Conservation (phyloP, 164 flowering plant genomes). For the Taxillus chinensis region DNA sequence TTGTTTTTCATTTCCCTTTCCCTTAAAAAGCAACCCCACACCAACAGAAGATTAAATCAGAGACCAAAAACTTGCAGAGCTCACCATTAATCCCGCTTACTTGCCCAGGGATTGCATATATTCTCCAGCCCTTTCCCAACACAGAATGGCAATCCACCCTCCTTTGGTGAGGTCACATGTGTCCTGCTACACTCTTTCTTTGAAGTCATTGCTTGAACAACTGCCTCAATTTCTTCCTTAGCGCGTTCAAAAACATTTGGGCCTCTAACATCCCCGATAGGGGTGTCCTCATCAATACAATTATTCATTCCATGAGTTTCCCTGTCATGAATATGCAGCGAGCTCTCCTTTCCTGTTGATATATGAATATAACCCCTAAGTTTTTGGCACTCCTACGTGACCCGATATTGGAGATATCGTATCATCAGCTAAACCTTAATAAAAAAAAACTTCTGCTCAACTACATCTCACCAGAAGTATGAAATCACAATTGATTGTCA, state of each 20-base stretch:
- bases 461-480: too few relatives aligned
- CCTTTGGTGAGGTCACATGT: slow-evolving; percentile 11
- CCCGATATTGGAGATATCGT: too few relatives aligned
- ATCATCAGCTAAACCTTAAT: too few relatives aligned
- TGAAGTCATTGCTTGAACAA: slow-evolving; percentile 20
- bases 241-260: slow-evolving; percentile 32
- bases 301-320: slow-evolving; percentile 39
- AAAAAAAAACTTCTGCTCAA: too few relatives aligned
- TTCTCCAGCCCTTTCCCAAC: slow-evolving; percentile 23
- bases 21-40: too few relatives aligned
- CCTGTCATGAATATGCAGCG: slow-evolving; percentile 13
- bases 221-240: slow-evolving; percentile 34
- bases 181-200: slow-evolving; percentile 13
- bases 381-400: too few relatives aligned
- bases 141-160: slow-evolving; percentile 14
- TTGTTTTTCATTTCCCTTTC: too few relatives aligned
- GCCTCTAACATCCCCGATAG: slow-evolving; percentile 25
- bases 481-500: too few relatives aligned
- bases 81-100: slow-evolving; percentile 9
- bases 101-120: slow-evolving; percentile 15
- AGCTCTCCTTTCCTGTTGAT: neutral
- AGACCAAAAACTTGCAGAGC: neutral
- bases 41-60: neutral
- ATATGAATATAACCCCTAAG: neutral
- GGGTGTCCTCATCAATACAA: slow-evolving; percentile 30